These are phyloP conservation scores for Diaporthe velutina DNA, from an alignment of 2,329 filamentous ascomycete genomes.

Conservation along the genomic window DNA sequence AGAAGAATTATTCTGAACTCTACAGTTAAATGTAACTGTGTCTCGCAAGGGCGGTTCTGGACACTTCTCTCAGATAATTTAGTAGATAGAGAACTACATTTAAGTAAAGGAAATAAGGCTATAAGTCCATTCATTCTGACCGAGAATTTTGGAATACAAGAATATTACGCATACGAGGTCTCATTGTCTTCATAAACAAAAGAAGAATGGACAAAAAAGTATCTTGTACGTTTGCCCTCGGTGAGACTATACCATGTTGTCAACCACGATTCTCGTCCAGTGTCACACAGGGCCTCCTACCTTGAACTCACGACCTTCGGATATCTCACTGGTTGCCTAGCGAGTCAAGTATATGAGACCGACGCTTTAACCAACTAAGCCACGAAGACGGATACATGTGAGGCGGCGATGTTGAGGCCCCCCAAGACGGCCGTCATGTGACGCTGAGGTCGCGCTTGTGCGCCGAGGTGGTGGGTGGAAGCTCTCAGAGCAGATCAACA, in stretches of 20 bases:
- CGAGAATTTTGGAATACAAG: no score
- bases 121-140: no score
- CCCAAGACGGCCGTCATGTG: neutral
- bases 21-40: no score
- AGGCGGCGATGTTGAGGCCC: neutral
- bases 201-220: conserved; percentile 6
- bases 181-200: neutral
- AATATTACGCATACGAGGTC: no score
- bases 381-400: conserved; percentile 45
- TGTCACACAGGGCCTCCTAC: neutral
- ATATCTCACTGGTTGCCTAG: conserved; percentile 32
- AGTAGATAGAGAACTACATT: no score
- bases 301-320: conserved; percentile 60
- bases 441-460: neutral
- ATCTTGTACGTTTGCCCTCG: conserved; percentile 48
- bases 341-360: conserved; percentile 48
- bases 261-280: neutral
- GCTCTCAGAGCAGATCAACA: neutral
- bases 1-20: no score
- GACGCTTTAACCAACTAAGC: conserved; percentile 56
- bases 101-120: no score
- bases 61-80: no score
- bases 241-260: conserved; percentile 48
- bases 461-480: neutral
- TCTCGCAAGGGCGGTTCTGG: no score